Evolutionary conservation across 2,329 filamentous ascomycete genomes (phyloP).

Genomic region (Colletotrichum caudatum): DNA sequence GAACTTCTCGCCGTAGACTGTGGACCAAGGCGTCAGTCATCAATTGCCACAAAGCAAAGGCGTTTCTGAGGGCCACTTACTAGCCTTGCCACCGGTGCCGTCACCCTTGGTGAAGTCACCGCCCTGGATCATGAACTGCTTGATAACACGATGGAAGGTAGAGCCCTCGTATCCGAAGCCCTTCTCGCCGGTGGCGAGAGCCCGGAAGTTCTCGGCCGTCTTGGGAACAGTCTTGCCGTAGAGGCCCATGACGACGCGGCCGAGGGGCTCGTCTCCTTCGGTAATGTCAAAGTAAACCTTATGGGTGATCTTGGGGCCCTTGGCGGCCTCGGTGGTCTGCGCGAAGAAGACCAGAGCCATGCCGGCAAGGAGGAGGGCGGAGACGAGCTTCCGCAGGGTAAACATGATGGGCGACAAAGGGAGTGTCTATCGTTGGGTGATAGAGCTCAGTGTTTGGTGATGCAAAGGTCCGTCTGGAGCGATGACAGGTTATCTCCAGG

Average conservation of each 20-base stretch:
- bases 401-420: conserved; percentile 70
- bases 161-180: conserved; percentile 86
- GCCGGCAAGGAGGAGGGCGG: conserved; percentile 81
- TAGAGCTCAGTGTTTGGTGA: conserved; percentile 13
- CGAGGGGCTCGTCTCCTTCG: conserved; percentile 79
- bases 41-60: not conserved
- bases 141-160: conserved; percentile 90
- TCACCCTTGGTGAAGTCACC: conserved; percentile 89
- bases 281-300: conserved; percentile 93
- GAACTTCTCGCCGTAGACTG: conserved; percentile 87
- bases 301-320: conserved; percentile 95
- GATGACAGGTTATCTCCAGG: conserved; percentile 14
- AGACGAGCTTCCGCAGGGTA: conserved; percentile 76
- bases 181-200: conserved; percentile 86
- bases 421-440: conserved; percentile 31
- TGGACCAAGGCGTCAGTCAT: not conserved
- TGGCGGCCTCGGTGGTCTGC: conserved; percentile 78
- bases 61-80: conserved; percentile 58
- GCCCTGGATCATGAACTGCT: conserved; percentile 92
- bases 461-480: conserved; percentile 23
- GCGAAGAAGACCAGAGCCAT: conserved; percentile 81
- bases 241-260: conserved; percentile 83
- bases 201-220: conserved; percentile 80
- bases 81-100: conserved; percentile 87
- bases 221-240: conserved; percentile 90